Evolutionary conservation across 257 asterid genomes (phyloP).

Genomic region (Solanum pennellii): DNA sequence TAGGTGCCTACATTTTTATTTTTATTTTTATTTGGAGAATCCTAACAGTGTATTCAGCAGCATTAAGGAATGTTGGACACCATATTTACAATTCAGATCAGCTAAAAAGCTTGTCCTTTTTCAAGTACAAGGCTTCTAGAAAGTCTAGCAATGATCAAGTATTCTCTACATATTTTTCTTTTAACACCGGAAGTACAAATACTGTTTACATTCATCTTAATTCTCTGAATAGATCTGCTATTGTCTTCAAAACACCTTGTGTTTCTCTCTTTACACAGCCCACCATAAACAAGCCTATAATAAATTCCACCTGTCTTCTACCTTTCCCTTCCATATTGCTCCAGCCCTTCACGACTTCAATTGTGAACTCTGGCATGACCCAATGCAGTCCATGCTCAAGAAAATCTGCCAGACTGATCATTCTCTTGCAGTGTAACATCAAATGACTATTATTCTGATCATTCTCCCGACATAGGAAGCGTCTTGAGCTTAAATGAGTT

Average conservation of each 20-base stretch:
- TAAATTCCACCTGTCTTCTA: neutral
- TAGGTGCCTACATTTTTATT: neutral
- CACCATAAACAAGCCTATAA: neutral
- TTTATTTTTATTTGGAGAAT: neutral
- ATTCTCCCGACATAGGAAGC: neutral
- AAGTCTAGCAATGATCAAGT: neutral
- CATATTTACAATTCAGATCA: neutral
- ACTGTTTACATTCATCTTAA: neutral
- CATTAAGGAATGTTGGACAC: neutral
- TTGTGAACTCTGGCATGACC: neutral
- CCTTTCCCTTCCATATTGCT: neutral
- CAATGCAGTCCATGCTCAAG: neutral
- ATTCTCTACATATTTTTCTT: neutral
- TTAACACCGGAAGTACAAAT: neutral
- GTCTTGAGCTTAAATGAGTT: neutral
- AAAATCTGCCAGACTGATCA: neutral
- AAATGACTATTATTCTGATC: neutral
- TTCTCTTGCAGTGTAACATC: neutral
- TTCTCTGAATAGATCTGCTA: neutral
- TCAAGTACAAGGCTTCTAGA: neutral
- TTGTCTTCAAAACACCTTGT: neutral
- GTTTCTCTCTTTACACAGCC: neutral
- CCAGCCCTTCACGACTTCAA: neutral
- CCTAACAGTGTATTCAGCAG: neutral
- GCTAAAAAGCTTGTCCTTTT: neutral